phyloP scores from a whole-genome alignment of 345 rosid species.

The Fremontodendron californicum region DNA sequence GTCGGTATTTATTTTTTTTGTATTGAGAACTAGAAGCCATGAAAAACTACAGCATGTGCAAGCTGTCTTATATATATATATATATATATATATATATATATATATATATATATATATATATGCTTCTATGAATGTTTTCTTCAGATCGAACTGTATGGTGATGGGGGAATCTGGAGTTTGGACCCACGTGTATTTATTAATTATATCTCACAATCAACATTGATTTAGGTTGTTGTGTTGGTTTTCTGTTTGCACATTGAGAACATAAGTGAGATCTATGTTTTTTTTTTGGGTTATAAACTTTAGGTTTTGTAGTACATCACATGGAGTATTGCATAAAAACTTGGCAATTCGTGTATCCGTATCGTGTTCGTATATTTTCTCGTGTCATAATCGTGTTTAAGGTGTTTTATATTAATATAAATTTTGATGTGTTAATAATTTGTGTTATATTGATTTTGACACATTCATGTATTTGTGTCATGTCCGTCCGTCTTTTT shows the following conservation, averaged over 20 bases:
- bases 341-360: no score
- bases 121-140: conserved; percentile 4
- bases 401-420: no score
- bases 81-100: neutral
- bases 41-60: neutral
- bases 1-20: neutral
- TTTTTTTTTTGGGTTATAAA: neutral
- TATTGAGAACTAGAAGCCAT: neutral
- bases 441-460: no score
- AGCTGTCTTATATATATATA: neutral
- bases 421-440: no score
- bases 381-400: no score
- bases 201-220: neutral
- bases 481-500: no score
- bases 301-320: neutral
- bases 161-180: neutral
- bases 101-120: neutral
- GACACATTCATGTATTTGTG: no score
- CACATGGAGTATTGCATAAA: neutral
- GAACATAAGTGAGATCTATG: conserved; percentile 13
- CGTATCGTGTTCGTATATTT: no score
- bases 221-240: neutral
- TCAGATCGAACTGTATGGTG: conserved; percentile 1
- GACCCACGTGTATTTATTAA: conserved; percentile 9
- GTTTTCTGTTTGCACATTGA: neutral